A percentile compares a stretch with the other conserved stretches of the same genome.
These are phyloP conservation scores for Stentor coeruleus DNA, from an alignment of 73 alveolate species.

Conservation along the genomic window DNA sequence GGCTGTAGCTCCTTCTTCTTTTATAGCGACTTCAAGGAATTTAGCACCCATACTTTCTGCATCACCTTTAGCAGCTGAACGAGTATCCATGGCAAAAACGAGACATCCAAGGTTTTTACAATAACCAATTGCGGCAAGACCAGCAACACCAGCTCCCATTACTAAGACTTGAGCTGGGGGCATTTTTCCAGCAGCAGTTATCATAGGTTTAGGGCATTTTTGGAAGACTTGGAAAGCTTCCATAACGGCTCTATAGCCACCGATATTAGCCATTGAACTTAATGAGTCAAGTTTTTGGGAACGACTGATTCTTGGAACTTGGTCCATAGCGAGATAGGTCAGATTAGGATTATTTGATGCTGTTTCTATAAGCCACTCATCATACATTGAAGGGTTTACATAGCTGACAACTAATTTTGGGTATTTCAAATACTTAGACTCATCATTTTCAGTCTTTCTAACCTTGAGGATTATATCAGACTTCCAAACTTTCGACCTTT, in stretches of 20 bases:
- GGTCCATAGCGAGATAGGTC: conserved; percentile 46
- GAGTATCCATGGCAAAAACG: conserved; percentile 58
- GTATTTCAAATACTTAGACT: background rate
- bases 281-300: conserved; percentile 67
- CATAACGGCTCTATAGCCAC: conserved; percentile 79
- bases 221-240: conserved; percentile 56
- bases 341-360: conserved; percentile 22
- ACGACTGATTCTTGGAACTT: conserved; percentile 77
- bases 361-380: background rate
- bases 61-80: conserved; percentile 54
- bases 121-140: conserved; percentile 51
- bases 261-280: conserved; percentile 58
- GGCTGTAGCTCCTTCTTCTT: conserved; percentile 53
- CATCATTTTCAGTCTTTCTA: conserved; percentile 29
- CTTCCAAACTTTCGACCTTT: background rate
- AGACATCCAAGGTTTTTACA: conserved; percentile 47
- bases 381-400: conserved; percentile 35
- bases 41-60: conserved; percentile 71
- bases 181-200: conserved; percentile 44
- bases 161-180: conserved; percentile 84
- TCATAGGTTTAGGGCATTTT: conserved; percentile 35
- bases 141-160: conserved; percentile 67
- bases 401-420: conserved; percentile 20
- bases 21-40: conserved; percentile 59
- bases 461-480: conserved; percentile 39